phyloP scores from a whole-genome alignment of 345 rosid genomes.

The Aquilaria yunnanensis region DNA sequence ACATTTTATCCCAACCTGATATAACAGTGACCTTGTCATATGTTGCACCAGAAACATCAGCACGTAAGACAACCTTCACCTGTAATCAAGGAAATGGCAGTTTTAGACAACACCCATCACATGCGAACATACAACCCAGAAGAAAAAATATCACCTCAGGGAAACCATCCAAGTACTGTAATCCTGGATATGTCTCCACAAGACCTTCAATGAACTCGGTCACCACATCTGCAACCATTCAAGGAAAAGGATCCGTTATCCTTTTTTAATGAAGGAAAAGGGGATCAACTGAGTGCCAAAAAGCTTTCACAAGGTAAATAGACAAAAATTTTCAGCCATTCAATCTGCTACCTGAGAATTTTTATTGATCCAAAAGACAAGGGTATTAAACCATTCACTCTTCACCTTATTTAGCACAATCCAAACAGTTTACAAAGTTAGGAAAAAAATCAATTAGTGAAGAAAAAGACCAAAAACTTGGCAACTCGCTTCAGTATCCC shows the following conservation, averaged over 20 bases:
- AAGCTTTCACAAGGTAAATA: too few relatives aligned
- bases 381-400: neutral
- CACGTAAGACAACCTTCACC: constrained; percentile 92
- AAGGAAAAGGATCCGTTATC: neutral
- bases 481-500: too few relatives aligned
- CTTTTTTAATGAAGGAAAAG: neutral
- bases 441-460: neutral
- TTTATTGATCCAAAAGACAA: neutral
- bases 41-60: constrained; percentile 65
- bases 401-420: neutral
- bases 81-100: constrained; percentile 17
- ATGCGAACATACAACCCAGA: neutral
- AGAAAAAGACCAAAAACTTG: too few relatives aligned
- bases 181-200: constrained; percentile 80
- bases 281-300: neutral
- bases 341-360: too few relatives aligned
- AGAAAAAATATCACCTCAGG: constrained; percentile 57
- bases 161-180: constrained; percentile 88
- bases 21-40: constrained; percentile 86
- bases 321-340: too few relatives aligned
- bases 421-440: neutral
- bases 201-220: constrained; percentile 96
- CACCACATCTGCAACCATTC: constrained; percentile 63
- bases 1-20: constrained; percentile 49
- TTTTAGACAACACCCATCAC: neutral